Conservation (phyloP, 164 flowering plant species). For the Akebia trifoliata region DNA sequence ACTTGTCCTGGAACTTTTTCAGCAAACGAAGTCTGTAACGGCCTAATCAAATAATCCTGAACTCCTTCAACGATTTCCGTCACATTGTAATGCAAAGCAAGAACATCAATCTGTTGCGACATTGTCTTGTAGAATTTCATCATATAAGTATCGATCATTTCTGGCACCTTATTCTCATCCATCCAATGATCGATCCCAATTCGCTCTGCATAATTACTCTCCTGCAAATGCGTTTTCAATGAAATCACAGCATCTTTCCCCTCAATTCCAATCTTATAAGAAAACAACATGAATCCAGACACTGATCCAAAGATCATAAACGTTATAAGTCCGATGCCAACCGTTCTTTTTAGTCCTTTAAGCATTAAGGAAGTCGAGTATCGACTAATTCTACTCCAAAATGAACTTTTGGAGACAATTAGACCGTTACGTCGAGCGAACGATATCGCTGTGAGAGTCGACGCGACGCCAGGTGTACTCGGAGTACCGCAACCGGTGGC, state of each 20-base stretch:
- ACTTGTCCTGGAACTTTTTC: slow-evolving; percentile 8
- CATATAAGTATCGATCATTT: slow-evolving; percentile 16
- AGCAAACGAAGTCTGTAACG: slow-evolving; percentile 5
- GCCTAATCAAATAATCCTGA: slow-evolving; percentile 12
- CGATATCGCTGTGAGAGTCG: slow-evolving; percentile 18
- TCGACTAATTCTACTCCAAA: slow-evolving; percentile 9
- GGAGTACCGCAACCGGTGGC: slow-evolving; percentile 13
- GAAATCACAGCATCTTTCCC: slow-evolving; percentile 24
- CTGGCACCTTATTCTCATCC: slow-evolving; percentile 20
- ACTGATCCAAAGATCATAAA: slow-evolving; percentile 20
- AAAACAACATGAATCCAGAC: slow-evolving; percentile 16
- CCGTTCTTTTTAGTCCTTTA: slow-evolving; percentile 13
- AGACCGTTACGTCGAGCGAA: slow-evolving; percentile 3
- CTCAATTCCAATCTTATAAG: slow-evolving; percentile 23
- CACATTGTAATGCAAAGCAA: slow-evolving; percentile 22
- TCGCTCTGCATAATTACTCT: slow-evolving; percentile 23
- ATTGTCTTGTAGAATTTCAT: slow-evolving; percentile 12
- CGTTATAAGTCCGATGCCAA: slow-evolving; percentile 18
- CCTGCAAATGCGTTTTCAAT: slow-evolving; percentile 21
- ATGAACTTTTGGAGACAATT: slow-evolving; percentile 8
- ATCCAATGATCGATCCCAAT: slow-evolving; percentile 20
- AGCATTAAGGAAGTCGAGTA: slow-evolving; percentile 11
- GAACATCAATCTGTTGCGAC: slow-evolving; percentile 14
- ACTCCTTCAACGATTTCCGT: slow-evolving; percentile 23
- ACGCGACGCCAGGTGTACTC: slow-evolving; percentile 7